phyloP scores from a whole-genome alignment of 257 asterid genomes.

The Lavandula angustifolia region DNA sequence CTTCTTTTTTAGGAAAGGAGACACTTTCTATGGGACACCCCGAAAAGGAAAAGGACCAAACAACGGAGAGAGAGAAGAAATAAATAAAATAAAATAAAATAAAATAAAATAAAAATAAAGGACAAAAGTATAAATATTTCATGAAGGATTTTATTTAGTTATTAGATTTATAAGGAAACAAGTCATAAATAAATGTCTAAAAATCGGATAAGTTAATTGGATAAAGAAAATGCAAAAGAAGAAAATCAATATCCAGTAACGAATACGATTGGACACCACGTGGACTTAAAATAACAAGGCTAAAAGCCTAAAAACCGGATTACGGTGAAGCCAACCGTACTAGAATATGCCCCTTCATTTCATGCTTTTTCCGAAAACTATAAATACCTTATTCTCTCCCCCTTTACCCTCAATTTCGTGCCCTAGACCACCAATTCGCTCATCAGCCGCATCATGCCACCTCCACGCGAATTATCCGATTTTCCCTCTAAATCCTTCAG shows the following conservation, averaged over 20 bases:
- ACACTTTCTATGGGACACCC: too few species aligned
- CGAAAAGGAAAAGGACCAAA: too few species aligned
- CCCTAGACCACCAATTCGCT: conserved; percentile 45
- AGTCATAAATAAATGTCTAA: too few species aligned
- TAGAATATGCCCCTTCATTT: conserved; percentile 36
- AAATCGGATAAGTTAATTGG: too few species aligned
- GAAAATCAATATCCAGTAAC: background rate
- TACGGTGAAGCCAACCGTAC: conserved; percentile 41
- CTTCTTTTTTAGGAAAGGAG: too few species aligned
- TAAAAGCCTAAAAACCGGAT: conserved; percentile 22
- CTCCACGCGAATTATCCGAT: conserved; percentile 27
- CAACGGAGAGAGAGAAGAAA: too few species aligned
- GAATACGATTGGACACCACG: conserved; percentile 4
- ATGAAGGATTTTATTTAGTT: too few species aligned
- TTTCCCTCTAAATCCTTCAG: conserved; percentile 9
- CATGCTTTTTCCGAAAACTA: conserved; percentile 53
- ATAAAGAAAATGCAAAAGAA: background rate
- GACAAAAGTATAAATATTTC: too few species aligned
- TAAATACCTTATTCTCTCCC: conserved; percentile 36
- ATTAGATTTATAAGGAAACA: too few species aligned
- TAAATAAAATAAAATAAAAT: too few species aligned
- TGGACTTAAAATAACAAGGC: background rate
- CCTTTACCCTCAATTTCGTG: conserved; percentile 42
- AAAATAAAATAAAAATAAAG: too few species aligned
- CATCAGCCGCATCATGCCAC: conserved; percentile 47